These are phyloP conservation scores for Trifolium fragiferum DNA, from an alignment of 306 rosid species.

Conservation along the genomic window DNA sequence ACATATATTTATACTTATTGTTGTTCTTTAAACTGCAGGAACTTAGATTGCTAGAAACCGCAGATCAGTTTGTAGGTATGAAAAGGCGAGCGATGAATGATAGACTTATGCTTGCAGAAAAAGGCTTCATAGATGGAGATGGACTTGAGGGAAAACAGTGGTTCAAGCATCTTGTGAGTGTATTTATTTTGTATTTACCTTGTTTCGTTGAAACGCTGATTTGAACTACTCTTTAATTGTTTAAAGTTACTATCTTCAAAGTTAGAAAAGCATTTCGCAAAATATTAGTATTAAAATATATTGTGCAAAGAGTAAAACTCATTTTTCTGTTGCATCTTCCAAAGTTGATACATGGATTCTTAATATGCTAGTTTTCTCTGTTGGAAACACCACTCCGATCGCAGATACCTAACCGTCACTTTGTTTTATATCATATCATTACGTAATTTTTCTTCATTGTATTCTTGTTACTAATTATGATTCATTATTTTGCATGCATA, in stretches of 20 bases:
- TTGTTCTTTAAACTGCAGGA: constrained; percentile 54
- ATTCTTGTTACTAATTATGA: neutral
- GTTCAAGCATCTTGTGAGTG: constrained; percentile 94
- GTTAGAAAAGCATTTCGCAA: neutral
- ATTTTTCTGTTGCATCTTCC: neutral
- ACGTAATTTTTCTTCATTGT: neutral
- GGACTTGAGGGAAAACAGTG: constrained; percentile 71
- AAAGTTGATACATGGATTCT: neutral
- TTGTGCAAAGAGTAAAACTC: neutral
- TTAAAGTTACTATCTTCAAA: constrained; percentile 7
- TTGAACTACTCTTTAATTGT: constrained; percentile 24
- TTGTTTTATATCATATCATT: neutral
- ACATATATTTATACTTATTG: constrained; percentile 21
- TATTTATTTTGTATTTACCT: constrained; percentile 7
- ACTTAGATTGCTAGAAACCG: constrained; percentile 52
- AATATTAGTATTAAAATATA: neutral
- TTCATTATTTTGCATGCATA: neutral
- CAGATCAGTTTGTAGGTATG: constrained; percentile 44
- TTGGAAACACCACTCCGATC: neutral
- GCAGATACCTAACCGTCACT: neutral
- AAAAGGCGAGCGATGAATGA: constrained; percentile 77
- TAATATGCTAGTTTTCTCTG: neutral
- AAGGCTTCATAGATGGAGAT: constrained; percentile 76
- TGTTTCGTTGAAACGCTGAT: neutral
- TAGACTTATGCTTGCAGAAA: constrained; percentile 74